A percentile compares a stretch with the other conserved stretches of the same genome.
phyloP scores from a whole-genome alignment of 768 basidiomycete species.

The Rossbeevera mucosa region DNA sequence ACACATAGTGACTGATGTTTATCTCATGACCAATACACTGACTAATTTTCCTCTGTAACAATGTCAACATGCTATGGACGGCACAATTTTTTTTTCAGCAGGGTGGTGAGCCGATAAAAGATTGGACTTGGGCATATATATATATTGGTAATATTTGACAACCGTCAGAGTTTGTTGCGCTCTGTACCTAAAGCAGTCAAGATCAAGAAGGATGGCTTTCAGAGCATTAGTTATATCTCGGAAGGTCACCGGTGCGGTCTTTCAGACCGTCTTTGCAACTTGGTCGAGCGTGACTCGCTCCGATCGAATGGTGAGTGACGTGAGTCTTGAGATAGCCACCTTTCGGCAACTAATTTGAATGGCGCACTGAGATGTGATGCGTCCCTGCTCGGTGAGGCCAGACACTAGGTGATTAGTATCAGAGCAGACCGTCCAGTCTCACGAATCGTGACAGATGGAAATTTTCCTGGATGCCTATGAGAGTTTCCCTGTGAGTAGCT shows the following conservation, averaged over 20 bases:
- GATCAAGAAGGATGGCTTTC: constrained; percentile 84
- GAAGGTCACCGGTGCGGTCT: constrained; percentile 65
- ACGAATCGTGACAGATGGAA: too few species aligned
- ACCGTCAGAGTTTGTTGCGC: not conserved
- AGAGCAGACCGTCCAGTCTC: too few species aligned
- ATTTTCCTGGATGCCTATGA: too few species aligned
- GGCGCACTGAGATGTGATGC: constrained; percentile 63
- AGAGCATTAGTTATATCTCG: constrained; percentile 46
- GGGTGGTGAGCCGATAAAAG: not conserved
- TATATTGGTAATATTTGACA: not conserved
- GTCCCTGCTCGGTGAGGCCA: too few species aligned
- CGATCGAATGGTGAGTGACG: constrained; percentile 68
- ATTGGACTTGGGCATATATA: not conserved
- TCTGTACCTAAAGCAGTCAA: constrained; percentile 53
- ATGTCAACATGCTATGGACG: not conserved
- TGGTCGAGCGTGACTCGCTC: constrained; percentile 70
- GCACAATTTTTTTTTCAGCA: not conserved
- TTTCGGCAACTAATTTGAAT: constrained; percentile 89
- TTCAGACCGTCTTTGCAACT: constrained; percentile 89
- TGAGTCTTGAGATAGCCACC: constrained; percentile 75
- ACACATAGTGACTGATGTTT: too few species aligned
- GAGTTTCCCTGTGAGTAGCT: too few species aligned
- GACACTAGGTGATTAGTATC: too few species aligned
- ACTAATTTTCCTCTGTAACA: too few species aligned
- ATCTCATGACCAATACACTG: too few species aligned